Base-by-base conservation (phyloP, 257 asterid genomes). In the Nicotiana sylvestris region DNA sequence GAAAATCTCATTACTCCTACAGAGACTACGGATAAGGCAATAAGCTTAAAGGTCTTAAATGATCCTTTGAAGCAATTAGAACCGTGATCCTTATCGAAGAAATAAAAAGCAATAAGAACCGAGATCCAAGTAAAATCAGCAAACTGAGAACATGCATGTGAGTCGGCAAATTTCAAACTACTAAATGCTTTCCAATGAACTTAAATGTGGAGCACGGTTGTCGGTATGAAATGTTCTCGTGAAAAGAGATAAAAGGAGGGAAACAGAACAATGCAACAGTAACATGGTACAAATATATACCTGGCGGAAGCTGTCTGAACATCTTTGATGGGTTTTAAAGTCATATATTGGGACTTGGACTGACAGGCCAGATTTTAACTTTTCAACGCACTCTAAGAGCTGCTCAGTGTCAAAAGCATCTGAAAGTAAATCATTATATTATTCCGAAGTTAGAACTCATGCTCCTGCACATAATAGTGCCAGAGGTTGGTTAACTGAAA, bases 361-460 rank as follows among this genome's bases (percentile, higher is more conserved):
- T 68, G 98, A 81, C 9, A 89, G 93, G 30, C 99, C 97, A 62
- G 83, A 25, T 85, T 88, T 94, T 29, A 94, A 95, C 81, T 84
- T 87, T 57, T 87, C 96, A 64, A 92, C 87, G 29, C 99, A 96
- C 87, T 96, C 99, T 80, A 96, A 90, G 83, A 96, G 94, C 89
- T 96, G 98, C 86, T 96, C 99, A 4, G 98, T 96, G 90, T 96
- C 99, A 88, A 92, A 96, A 82, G 99, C 98, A 90, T 96, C 98
- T 96, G 91, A 86, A 90, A 67, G 78, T 55, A 85, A 78, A 79
- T 62, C 13, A 53, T 53, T 64, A 58, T 15, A 80, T 27, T 68
- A 66, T 60, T 5, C 11, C 16, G 74, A 55, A 56, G 49, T 87
- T 78, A 82, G 78, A 82, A 16, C 25, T 9, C 72, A 83, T 53